These are phyloP conservation scores for Beta vulgaris DNA, from an alignment of 148 eudicot species.

Conservation along the genomic window DNA sequence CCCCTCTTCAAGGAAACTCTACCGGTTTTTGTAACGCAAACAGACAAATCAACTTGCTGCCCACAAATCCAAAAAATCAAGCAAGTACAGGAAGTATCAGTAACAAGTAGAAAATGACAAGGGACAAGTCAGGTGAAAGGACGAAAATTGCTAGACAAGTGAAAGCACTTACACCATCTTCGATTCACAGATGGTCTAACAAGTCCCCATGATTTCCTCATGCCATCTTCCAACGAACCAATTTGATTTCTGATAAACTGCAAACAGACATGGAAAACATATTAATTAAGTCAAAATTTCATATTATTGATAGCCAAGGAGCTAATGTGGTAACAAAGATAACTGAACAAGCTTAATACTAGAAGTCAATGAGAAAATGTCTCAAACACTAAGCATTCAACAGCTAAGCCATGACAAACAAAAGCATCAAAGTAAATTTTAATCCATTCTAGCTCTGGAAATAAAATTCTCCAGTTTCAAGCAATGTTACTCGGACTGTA, in stretches of 20 bases:
- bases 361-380: not conserved
- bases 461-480: not conserved
- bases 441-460: not conserved
- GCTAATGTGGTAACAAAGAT: not conserved
- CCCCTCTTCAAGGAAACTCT: not conserved
- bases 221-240: constrained; percentile 56
- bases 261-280: constrained; percentile 18
- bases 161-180: constrained; percentile 56
- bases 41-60: not conserved
- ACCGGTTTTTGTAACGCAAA: not conserved
- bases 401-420: not conserved
- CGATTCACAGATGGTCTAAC: constrained; percentile 40
- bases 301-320: not conserved
- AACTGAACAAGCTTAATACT: not conserved
- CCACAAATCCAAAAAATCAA: not conserved
- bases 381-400: not conserved
- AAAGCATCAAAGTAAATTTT: not conserved
- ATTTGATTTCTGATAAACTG: constrained; percentile 77
- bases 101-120: not conserved
- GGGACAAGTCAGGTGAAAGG: not conserved
- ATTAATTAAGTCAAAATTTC: not conserved
- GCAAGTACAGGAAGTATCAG: not conserved
- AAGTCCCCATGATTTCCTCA: constrained; percentile 78
- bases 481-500: no score
- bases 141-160: not conserved